These are phyloP conservation scores for Backusella morwellensis DNA, from an alignment of 192 early-diverging fungal species.

Conservation along the genomic window DNA sequence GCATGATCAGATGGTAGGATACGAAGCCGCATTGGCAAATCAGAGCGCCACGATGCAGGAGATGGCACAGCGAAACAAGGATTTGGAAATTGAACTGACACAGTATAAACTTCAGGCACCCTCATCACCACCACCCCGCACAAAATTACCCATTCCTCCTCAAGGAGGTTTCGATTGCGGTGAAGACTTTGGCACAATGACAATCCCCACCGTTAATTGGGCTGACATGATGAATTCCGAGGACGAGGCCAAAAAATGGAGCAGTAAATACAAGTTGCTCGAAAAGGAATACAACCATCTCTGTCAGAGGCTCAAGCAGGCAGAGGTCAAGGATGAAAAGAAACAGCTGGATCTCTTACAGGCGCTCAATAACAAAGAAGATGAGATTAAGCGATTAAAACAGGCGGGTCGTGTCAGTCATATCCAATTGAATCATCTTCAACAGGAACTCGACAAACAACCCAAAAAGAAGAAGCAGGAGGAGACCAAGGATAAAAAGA, in stretches of 20 bases:
- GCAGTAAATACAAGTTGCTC: not conserved
- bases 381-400: constrained; percentile 11
- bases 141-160: no score
- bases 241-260: constrained; percentile 11
- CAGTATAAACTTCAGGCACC: not conserved
- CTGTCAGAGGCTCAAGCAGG: not conserved
- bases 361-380: not conserved
- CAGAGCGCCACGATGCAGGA: not conserved
- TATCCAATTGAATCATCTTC: constrained; percentile 14
- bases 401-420: not conserved
- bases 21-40: not conserved
- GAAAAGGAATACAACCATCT: not conserved
- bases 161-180: not conserved
- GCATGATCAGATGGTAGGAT: not conserved
- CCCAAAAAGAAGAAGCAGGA: not conserved
- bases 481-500: not conserved
- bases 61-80: not conserved
- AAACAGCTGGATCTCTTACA: not conserved
- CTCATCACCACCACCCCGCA: not conserved
- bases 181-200: constrained; percentile 6
- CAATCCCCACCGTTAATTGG: not conserved
- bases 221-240: constrained; percentile 20
- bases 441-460: constrained; percentile 8
- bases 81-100: not conserved
- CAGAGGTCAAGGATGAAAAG: not conserved